Conservation (phyloP, 2,329 filamentous ascomycete species). For the Fusarium illudens region DNA sequence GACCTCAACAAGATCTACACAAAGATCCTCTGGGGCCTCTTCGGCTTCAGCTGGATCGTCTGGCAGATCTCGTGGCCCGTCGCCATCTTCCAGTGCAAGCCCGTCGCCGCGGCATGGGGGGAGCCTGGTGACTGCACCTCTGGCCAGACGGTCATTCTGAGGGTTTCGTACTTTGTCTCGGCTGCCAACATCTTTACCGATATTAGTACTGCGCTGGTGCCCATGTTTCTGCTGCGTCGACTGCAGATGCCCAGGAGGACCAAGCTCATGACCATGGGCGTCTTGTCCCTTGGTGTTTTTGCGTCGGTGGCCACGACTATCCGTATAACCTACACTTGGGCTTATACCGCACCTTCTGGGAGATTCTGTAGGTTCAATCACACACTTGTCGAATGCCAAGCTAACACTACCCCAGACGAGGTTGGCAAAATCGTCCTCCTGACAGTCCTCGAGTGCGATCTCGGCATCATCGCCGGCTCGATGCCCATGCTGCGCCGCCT, state of each 20-base stretch:
- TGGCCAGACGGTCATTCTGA: conserved; percentile 20
- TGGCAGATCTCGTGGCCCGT: conserved; percentile 34
- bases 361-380: neutral
- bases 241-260: conserved; percentile 22
- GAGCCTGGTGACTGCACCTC: conserved; percentile 25
- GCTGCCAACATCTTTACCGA: conserved; percentile 29
- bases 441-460: conserved; percentile 38
- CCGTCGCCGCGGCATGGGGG: conserved; percentile 28
- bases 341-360: conserved; percentile 14
- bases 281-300: conserved; percentile 22
- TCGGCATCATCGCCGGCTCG: conserved; percentile 40
- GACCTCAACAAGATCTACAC: conserved; percentile 13
- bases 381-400: neutral
- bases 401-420: conserved; percentile 10
- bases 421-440: conserved; percentile 36
- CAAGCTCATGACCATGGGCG: conserved; percentile 22
- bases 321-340: conserved; percentile 30
- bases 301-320: conserved; percentile 32
- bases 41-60: conserved; percentile 21
- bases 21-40: conserved; percentile 7
- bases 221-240: conserved; percentile 21
- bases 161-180: conserved; percentile 27
- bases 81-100: conserved; percentile 36
- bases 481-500: conserved; percentile 38
- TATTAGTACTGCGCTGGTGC: conserved; percentile 17